Percentiles rank a stretch among this genome's conserved stretches.
These are phyloP conservation scores for Pyrus hybrid DNA, from an alignment of 331 rosid genomes.

Conservation along the genomic window DNA sequence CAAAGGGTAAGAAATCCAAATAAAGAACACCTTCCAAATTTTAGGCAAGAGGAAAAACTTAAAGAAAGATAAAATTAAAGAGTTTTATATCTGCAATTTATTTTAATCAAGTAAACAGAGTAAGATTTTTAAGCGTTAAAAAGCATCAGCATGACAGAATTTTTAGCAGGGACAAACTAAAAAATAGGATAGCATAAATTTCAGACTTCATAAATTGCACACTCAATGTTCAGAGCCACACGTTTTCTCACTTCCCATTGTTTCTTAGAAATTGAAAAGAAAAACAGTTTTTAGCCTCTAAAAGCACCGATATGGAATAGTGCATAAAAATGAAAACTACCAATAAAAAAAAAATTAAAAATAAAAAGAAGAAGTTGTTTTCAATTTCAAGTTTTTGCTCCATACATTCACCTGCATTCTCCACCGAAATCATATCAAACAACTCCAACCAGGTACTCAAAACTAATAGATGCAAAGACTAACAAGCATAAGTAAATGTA, in stretches of 20 bases:
- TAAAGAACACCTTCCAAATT: not conserved
- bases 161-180: not conserved
- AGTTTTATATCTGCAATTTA: not conserved
- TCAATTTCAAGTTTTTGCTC: not conserved
- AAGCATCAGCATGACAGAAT: not conserved
- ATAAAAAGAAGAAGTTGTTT: not conserved
- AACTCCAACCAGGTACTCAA: not conserved
- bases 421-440: not conserved
- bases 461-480: not conserved
- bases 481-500: slow-evolving; percentile 8
- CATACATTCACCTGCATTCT: not conserved
- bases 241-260: not conserved
- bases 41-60: not conserved
- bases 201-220: not conserved
- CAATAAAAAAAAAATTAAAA: too few species aligned
- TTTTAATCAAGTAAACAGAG: not conserved
- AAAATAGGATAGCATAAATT: not conserved
- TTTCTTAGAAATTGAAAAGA: not conserved
- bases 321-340: not conserved
- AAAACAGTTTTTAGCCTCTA: not conserved
- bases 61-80: not conserved
- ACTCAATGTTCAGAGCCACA: not conserved
- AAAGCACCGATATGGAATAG: not conserved
- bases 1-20: slow-evolving; percentile 21
- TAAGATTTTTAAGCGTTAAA: not conserved